Evolutionary conservation across 2,329 filamentous ascomycete genomes (phyloP), one percentile per base, ranked within the genome.

Genomic region (Lecanoromycetidae sp.): DNA sequence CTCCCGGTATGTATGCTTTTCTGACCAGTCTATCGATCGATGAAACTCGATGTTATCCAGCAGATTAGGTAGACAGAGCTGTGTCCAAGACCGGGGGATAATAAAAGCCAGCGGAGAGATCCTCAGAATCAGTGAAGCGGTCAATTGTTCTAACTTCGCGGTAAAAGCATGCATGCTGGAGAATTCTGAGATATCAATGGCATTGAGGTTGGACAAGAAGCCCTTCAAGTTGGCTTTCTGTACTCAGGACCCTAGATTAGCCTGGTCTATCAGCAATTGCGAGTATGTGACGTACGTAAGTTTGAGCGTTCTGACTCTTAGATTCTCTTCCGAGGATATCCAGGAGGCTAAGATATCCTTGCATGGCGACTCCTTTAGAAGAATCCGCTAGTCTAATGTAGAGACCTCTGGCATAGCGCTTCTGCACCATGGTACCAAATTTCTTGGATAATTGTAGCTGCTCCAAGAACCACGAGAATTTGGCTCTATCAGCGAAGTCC

Each of bases 141-240:
- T 34, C 19, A 37, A 17, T 1, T 5, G 20, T 17, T 46, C 43
- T 5, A 23, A 33, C 9, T n/a, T n/a, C 5, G 33, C 6, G 4
- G 43, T 46, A 8, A 46, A 20, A 1, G 43, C 20, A 29, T 46
- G 34, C 19, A 44, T 22, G 10, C 17, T 44, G 20, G 30, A 44
- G 13, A 44, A 26, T 2, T 22, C 26, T 1, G 13, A 2, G 10
- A 38, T 19, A 7, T 10, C 2, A 10, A 46, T 33, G n/a, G 4
- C 37, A 7, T 25, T 26, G 5, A 46, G 33, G 23, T 33, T 26
- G 3, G 20, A 8, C 5, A 46, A 19, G 10, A 46, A 32, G 1
- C 1, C n/a, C 4, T 2, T 2, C 3, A 46, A n/a, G 7, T 32
- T 37, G 1, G 2, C 17, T 19, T 9, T n/a, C 42, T 44, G 12